Evolutionary conservation across 352 stramenopile species (phyloP).

Genomic region (Pythium biforme): DNA sequence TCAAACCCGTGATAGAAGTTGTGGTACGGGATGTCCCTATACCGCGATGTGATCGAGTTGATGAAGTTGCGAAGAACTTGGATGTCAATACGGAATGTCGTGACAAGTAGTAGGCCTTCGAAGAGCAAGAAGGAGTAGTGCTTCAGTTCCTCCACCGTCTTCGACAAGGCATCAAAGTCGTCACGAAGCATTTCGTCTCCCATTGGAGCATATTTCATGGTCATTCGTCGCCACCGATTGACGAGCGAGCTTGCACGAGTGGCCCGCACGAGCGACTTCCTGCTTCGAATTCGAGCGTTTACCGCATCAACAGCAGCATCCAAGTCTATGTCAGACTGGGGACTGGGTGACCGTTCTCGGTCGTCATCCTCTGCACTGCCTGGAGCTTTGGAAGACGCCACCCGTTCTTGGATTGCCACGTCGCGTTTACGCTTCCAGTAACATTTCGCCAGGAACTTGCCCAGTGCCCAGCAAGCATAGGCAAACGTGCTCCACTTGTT

Average conservation of each 20-base stretch:
- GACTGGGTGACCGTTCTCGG: background rate
- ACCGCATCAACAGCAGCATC: constrained; percentile 17
- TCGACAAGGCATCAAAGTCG: constrained; percentile 60
- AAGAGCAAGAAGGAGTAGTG: constrained; percentile 64
- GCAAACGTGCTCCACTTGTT: constrained; percentile 82
- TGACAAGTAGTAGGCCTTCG: constrained; percentile 53
- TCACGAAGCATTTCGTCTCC: constrained; percentile 53
- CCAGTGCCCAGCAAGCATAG: constrained; percentile 60
- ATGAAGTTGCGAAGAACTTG: constrained; percentile 52
- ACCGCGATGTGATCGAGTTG: constrained; percentile 46
- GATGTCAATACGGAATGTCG: constrained; percentile 66
- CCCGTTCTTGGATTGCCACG: constrained; percentile 7
- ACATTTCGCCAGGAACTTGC: constrained; percentile 45
- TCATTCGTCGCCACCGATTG: constrained; percentile 59
- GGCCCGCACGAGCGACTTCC: constrained; percentile 43
- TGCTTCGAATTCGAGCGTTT: constrained; percentile 31
- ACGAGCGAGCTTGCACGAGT: constrained; percentile 53
- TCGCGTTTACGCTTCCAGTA: constrained; percentile 29
- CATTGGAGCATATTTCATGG: constrained; percentile 33
- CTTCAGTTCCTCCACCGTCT: constrained; percentile 54
- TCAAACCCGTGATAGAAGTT: constrained; percentile 87
- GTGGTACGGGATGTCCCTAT: constrained; percentile 79
- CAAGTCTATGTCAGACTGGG: constrained; percentile 6
- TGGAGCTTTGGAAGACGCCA: constrained; percentile 8
- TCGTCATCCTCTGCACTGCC: background rate